Evolutionary conservation across 306 rosid genomes (phyloP).

Genomic region (Vigna unguiculata): DNA sequence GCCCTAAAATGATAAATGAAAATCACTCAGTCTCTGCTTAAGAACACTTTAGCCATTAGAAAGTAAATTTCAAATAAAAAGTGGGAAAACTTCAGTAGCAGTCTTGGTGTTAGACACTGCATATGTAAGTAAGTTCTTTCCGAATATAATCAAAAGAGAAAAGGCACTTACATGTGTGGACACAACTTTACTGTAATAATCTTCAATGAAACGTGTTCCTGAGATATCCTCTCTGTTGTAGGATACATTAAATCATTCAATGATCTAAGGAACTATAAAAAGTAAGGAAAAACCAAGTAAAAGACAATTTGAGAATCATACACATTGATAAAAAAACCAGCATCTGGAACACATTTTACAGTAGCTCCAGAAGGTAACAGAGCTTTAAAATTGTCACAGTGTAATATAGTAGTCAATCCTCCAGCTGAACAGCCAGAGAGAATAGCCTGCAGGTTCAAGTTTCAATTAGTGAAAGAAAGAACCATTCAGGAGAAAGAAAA

Average conservation of each 20-base stretch:
- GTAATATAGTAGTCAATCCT: conserved; percentile 80
- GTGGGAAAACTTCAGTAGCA: background rate
- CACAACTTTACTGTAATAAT: conserved; percentile 61
- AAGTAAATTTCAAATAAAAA: conserved; percentile 16
- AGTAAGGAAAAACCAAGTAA: background rate
- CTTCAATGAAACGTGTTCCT: conserved; percentile 60
- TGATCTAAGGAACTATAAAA: background rate
- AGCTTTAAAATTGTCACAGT: conserved; percentile 73
- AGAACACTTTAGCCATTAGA: conserved; percentile 8
- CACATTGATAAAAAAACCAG: conserved; percentile 82
- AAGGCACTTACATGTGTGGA: conserved; percentile 57
- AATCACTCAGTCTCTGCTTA: background rate
- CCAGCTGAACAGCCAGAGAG: conserved; percentile 95
- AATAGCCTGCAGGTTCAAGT: conserved; percentile 64
- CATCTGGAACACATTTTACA: conserved; percentile 86
- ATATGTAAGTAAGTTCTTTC: conserved; percentile 2
- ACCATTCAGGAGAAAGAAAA: background rate
- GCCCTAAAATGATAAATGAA: conserved; percentile 48
- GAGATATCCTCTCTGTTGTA: conserved; percentile 72
- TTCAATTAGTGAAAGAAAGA: conserved; percentile 5
- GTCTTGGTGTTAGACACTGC: background rate
- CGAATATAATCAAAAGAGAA: conserved; percentile 11
- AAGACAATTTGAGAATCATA: conserved; percentile 46
- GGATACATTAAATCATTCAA: conserved; percentile 8
- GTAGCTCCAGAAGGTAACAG: conserved; percentile 58